Evolutionary conservation across 192 early-diverging fungal genomes (phyloP), one percentile per base, ranked within the genome.

Genomic region (Bifiguratus adelaidae): DNA sequence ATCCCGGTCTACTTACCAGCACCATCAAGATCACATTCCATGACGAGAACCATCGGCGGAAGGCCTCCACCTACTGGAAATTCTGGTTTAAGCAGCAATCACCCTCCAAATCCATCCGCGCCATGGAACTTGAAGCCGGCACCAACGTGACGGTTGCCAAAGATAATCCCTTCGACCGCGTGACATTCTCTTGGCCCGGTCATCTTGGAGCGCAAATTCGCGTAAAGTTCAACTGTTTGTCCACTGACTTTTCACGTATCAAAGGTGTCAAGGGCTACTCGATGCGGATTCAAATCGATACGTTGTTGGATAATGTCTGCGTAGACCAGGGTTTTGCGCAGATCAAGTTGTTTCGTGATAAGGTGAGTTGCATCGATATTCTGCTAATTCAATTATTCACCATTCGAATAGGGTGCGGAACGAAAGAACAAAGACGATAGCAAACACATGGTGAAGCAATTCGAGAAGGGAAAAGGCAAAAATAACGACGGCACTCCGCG

Each of bases 231-330:
- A 82, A 82, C 50, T 82, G 78, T 51, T 55, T 85, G 22, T 85
- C 83, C 2, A 85, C 83, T 0, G 83, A 85, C 47, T 85, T 85
- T 55, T 81, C 77, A 42, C 54, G 78, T 6, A 78, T 85, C 55
- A 85, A 85, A 61, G 83, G 80, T 36, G 80, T 82, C 45, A 85
- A 82, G 52, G 83, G 83, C 1, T 78, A 81, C 28, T 77, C 78
- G 18, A 53, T 85, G 25, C 67, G 83, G 9, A 60, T 65, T 12
- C 63, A 69, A 18, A 55, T 67, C 13, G 67, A 61, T 42, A 63
- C 36, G 13, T 28, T 37, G 0, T 12, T 24, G 2, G 56, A 58
- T 26, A 58, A 58, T 34, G 44, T 57, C 33, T 19, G 52, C 44
- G 46, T 71, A 18, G 80, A 85, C 50, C 58, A 64, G 25, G 68